phyloP scores from a whole-genome alignment of 2,329 filamentous ascomycete species.

The Penicillium sclerotiorum region DNA sequence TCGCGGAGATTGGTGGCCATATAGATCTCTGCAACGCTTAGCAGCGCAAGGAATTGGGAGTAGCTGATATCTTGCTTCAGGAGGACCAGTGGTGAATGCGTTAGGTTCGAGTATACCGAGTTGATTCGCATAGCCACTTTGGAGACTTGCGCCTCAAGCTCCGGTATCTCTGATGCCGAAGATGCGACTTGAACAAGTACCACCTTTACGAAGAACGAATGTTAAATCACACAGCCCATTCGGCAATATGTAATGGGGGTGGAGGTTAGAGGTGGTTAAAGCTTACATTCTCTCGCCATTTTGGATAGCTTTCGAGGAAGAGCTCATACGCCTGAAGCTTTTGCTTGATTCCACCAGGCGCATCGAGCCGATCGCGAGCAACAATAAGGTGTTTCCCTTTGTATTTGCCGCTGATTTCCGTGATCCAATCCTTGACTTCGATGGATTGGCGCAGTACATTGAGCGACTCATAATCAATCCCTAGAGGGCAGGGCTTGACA shows the following conservation, averaged over 20 bases:
- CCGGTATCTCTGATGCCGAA: constrained; percentile 79
- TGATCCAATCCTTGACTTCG: constrained; percentile 76
- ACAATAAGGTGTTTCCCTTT: constrained; percentile 86
- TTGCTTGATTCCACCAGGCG: constrained; percentile 85
- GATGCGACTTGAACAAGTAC: constrained; percentile 92
- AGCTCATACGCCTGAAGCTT: constrained; percentile 89
- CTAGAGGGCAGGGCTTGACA: constrained; percentile 78
- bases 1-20: constrained; percentile 94
- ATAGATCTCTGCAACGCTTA: constrained; percentile 83
- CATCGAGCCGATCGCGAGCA: constrained; percentile 88
- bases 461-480: constrained; percentile 78
- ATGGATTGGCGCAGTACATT: constrained; percentile 67
- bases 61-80: constrained; percentile 92
- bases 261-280: background rate
- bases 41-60: constrained; percentile 84
- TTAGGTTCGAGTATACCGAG: constrained; percentile 81
- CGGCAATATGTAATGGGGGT: background rate
- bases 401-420: constrained; percentile 77
- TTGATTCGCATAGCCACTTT: constrained; percentile 95
- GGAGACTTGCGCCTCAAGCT: constrained; percentile 81
- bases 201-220: constrained; percentile 51
- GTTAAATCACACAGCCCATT: too few relatives aligned
- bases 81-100: constrained; percentile 88
- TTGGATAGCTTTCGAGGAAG: constrained; percentile 86
- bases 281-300: constrained; percentile 73